Conservation (phyloP, 192 early-diverging fungal genomes). For the Dissophora ornata region DNA sequence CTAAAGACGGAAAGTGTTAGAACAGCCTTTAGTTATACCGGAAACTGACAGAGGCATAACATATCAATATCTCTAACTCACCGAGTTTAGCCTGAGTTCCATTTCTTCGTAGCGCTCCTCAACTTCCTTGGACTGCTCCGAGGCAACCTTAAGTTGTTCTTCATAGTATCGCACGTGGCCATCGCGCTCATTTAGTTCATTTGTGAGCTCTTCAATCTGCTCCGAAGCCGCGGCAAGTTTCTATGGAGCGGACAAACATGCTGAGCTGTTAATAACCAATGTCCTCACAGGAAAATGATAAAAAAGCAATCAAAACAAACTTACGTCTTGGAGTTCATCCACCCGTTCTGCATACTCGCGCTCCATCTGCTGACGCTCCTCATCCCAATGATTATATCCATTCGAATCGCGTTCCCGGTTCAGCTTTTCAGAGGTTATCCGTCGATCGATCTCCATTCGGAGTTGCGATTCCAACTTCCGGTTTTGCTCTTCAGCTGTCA, state of each 20-base stretch:
- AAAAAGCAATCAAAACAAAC: background rate
- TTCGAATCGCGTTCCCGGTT: slow-evolving; percentile 15
- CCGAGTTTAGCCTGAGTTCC: slow-evolving; percentile 50
- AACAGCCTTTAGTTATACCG: too few relatives aligned
- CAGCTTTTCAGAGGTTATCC: slow-evolving; percentile 6
- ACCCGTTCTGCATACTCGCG: slow-evolving; percentile 22
- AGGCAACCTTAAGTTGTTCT: slow-evolving; percentile 50
- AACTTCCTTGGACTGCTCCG: slow-evolving; percentile 46
- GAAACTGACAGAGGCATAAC: too few relatives aligned
- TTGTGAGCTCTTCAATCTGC: slow-evolving; percentile 42
- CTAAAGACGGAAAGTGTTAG: slow-evolving; percentile 19
- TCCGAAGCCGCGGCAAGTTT: slow-evolving; percentile 37
- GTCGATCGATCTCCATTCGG: slow-evolving; percentile 28
- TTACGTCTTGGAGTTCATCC: slow-evolving; percentile 54
- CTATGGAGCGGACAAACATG: slow-evolving; percentile 13
- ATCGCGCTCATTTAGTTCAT: slow-evolving; percentile 54
- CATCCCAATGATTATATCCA: slow-evolving; percentile 19
- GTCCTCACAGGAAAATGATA: background rate
- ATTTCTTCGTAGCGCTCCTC: slow-evolving; percentile 54
- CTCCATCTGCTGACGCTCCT: slow-evolving; percentile 35
- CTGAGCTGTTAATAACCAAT: too few relatives aligned
- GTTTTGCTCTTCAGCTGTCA: slow-evolving; percentile 29
- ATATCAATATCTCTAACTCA: too few relatives aligned
- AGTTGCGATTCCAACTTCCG: slow-evolving; percentile 28
- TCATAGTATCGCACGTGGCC: slow-evolving; percentile 33